phyloP scores from a whole-genome alignment of 495 filamentous ascomycete species.

The Hypomontagnella submonticulosa region DNA sequence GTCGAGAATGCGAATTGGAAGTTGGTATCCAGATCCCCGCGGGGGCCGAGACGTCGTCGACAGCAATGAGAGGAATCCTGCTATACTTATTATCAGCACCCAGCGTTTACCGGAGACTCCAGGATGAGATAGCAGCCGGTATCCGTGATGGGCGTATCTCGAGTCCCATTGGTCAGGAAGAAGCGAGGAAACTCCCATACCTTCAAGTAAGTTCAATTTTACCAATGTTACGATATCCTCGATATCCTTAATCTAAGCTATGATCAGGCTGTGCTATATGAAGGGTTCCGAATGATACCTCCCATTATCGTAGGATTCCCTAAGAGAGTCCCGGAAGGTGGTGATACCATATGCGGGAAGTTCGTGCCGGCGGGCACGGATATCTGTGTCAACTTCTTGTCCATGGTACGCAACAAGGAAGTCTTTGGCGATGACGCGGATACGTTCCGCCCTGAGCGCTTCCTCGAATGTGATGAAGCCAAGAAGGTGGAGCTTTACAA shows the following conservation, averaged over 20 bases:
- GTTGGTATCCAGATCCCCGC: conserved; percentile 57
- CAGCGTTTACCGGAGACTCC: conserved; percentile 60
- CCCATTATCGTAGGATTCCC: conserved; percentile 49
- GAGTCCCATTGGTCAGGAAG: conserved; percentile 51
- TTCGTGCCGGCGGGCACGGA: conserved; percentile 64
- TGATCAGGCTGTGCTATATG: conserved; percentile 61
- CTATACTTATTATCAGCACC: conserved; percentile 59
- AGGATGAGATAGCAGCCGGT: conserved; percentile 63
- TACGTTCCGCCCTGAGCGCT: conserved; percentile 66
- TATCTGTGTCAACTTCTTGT: conserved; percentile 61
- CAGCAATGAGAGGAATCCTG: conserved; percentile 66
- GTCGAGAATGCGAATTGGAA: conserved; percentile 50
- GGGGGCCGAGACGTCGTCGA: conserved; percentile 70
- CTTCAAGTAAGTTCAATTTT: conserved; percentile 45
- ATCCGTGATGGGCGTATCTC: conserved; percentile 48
- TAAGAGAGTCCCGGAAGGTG: conserved; percentile 62
- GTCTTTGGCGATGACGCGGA: conserved; percentile 62
- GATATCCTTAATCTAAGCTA: conserved; percentile 40
- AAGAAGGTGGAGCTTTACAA: conserved; percentile 52
- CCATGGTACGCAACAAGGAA: conserved; percentile 46
- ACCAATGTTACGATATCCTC: not conserved
- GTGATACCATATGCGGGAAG: conserved; percentile 59
- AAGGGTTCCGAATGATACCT: conserved; percentile 60
- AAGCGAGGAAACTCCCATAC: conserved; percentile 56
- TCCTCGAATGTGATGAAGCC: conserved; percentile 57